Conservation (phyloP, 441 rosid genomes). For the California macrophylla region DNA sequence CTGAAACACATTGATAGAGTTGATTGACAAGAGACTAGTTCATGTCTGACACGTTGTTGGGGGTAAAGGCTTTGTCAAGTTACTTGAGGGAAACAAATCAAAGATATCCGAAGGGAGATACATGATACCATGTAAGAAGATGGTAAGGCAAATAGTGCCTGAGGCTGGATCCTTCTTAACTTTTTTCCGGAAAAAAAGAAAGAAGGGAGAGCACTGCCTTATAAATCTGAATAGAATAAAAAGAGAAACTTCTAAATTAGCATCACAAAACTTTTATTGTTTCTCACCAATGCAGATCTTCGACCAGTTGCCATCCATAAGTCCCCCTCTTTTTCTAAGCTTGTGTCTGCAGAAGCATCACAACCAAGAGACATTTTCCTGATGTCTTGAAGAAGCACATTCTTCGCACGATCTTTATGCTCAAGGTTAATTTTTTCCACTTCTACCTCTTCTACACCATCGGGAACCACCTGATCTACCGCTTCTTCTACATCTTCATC, state of each 20-base stretch:
- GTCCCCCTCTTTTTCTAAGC: conserved; percentile 40
- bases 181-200: background rate
- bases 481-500: conserved; percentile 96
- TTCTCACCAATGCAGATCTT: conserved; percentile 63
- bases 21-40: background rate
- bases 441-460: conserved; percentile 97
- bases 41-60: background rate
- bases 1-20: background rate
- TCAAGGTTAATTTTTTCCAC: conserved; percentile 84
- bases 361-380: conserved; percentile 55
- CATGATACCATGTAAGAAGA: background rate
- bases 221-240: background rate
- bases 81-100: background rate
- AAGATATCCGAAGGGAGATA: background rate
- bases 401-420: conserved; percentile 62
- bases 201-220: conserved; percentile 5
- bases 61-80: background rate
- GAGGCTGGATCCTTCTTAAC: background rate
- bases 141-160: background rate
- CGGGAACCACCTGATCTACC: conserved; percentile 96
- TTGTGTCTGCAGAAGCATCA: conserved; percentile 45
- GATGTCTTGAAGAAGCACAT: conserved; percentile 71
- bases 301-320: conserved; percentile 79
- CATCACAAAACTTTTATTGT: conserved; percentile 6
- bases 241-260: conserved; percentile 10